These are phyloP conservation scores for Borealophlyctis nickersoniae DNA, from an alignment of 192 early-diverging fungal species.

Conservation along the genomic window DNA sequence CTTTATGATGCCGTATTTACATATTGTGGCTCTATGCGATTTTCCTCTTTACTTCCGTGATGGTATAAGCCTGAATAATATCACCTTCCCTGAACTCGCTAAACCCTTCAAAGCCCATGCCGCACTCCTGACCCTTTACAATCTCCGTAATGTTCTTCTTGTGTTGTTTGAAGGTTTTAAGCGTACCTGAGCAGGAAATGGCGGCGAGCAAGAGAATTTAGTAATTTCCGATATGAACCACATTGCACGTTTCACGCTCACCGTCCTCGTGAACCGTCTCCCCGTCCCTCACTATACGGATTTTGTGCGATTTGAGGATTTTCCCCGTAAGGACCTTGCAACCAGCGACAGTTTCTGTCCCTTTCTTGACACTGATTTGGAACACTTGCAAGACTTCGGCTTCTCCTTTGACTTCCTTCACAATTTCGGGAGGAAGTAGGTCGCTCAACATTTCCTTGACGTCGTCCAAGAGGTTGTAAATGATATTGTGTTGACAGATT, in stretches of 20 bases:
- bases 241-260: too few species aligned
- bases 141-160: conserved; percentile 90
- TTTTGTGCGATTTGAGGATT: conserved; percentile 54
- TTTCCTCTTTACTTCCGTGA: conserved; percentile 16
- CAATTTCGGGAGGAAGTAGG: conserved; percentile 73
- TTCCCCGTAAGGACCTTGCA: conserved; percentile 78
- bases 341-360: conserved; percentile 73
- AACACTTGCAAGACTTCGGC: conserved; percentile 85
- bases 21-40: too few species aligned
- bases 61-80: conserved; percentile 26
- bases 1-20: too few species aligned
- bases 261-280: conserved; percentile 74
- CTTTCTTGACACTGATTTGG: conserved; percentile 74
- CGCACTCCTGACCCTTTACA: conserved; percentile 93
- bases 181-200: conserved; percentile 38
- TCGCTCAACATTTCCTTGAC: conserved; percentile 73
- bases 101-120: conserved; percentile 85
- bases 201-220: conserved; percentile 16
- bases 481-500: conserved; percentile 73
- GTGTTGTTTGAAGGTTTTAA: conserved; percentile 78
- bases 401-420: conserved; percentile 81
- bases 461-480: conserved; percentile 92
- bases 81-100: conserved; percentile 78
- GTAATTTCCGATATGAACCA: conserved; percentile 14
- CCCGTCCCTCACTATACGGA: conserved; percentile 67